Conservation (phyloP, 371 early-diverging fungal genomes). For the Syncephalastrum monosporum region DNA sequence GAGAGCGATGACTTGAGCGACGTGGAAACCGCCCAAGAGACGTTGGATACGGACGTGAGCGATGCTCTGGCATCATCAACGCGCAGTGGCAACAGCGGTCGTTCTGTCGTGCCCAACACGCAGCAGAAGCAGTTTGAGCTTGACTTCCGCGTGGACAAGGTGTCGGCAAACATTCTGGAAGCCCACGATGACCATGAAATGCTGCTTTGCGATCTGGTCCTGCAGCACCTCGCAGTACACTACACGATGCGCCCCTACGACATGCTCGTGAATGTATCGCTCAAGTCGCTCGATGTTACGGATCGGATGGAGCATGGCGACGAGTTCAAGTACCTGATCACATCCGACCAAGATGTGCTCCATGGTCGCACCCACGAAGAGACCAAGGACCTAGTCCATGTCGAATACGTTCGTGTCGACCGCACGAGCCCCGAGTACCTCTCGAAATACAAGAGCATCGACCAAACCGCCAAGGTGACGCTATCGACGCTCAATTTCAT, state of each 20-base stretch:
- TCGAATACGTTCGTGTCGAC: slow-evolving; percentile 76
- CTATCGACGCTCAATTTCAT: slow-evolving; percentile 83
- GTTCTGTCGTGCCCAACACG: not conserved
- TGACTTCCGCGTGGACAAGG: slow-evolving; percentile 70
- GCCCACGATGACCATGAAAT: slow-evolving; percentile 46
- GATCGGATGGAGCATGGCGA: slow-evolving; percentile 70
- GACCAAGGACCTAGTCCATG: slow-evolving; percentile 64
- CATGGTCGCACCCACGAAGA: slow-evolving; percentile 28
- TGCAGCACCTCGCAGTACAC: slow-evolving; percentile 70
- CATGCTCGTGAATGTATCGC: slow-evolving; percentile 69
- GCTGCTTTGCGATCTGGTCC: slow-evolving; percentile 66
- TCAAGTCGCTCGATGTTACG: slow-evolving; percentile 75
- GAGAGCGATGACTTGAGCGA: slow-evolving; percentile 29
- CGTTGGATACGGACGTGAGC: slow-evolving; percentile 19
- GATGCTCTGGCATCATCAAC: not conserved
- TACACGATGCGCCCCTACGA: slow-evolving; percentile 74
- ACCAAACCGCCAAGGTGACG: slow-evolving; percentile 80
- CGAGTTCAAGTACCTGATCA: slow-evolving; percentile 67
- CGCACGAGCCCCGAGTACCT: slow-evolving; percentile 75
- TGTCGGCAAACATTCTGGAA: slow-evolving; percentile 63
- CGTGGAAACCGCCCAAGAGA: slow-evolving; percentile 22
- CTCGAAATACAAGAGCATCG: slow-evolving; percentile 72
- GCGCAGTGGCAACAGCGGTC: not conserved
- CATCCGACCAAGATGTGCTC: slow-evolving; percentile 48
- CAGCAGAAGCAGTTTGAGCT: slow-evolving; percentile 62